Percentiles rank a stretch among this genome's conserved stretches.
Conservation (phyloP, 1,284 basidiomycete species). For the Rhodotorula sp. region DNA sequence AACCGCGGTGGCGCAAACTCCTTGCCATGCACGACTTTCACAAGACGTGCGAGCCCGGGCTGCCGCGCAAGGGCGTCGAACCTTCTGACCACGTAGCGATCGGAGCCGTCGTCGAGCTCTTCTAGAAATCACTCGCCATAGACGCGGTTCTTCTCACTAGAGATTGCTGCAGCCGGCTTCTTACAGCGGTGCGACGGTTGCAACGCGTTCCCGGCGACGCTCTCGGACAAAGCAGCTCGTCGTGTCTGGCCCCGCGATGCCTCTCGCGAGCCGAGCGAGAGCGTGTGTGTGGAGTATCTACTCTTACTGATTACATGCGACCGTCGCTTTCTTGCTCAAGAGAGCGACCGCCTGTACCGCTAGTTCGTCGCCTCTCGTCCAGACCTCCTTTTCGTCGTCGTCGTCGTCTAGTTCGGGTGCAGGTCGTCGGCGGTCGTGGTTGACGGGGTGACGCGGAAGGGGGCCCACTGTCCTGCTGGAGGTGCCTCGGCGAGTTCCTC, state of each 20-base stretch:
- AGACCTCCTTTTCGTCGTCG: not conserved
- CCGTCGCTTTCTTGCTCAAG: too few relatives aligned
- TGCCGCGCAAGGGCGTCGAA: slow-evolving; percentile 40
- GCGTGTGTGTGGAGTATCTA: too few relatives aligned
- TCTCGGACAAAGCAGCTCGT: too few relatives aligned
- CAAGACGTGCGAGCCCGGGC: slow-evolving; percentile 25
- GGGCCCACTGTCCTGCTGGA: slow-evolving; percentile 80
- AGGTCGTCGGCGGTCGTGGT: slow-evolving; percentile 41
- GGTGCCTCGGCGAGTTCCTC: slow-evolving; percentile 79
- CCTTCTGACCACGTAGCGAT: slow-evolving; percentile 42
- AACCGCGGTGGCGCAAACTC: slow-evolving; percentile 20
- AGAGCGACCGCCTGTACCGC: not conserved
- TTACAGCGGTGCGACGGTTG: too few relatives aligned
- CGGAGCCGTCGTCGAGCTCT: slow-evolving; percentile 36
- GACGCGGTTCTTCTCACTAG: too few relatives aligned
- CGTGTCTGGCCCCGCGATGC: too few relatives aligned
- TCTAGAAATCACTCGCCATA: not conserved
- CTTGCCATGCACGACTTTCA: slow-evolving; percentile 30
- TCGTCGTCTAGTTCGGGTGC: slow-evolving; percentile 21
- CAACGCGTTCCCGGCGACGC: too few relatives aligned
- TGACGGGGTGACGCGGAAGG: slow-evolving; percentile 53
- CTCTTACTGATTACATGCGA: too few relatives aligned
- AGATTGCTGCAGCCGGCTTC: too few relatives aligned
- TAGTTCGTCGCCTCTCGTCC: not conserved
- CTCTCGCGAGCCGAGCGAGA: too few relatives aligned